Conservation (phyloP, 2,329 filamentous ascomycete genomes). For the Penicillium sp. region DNA sequence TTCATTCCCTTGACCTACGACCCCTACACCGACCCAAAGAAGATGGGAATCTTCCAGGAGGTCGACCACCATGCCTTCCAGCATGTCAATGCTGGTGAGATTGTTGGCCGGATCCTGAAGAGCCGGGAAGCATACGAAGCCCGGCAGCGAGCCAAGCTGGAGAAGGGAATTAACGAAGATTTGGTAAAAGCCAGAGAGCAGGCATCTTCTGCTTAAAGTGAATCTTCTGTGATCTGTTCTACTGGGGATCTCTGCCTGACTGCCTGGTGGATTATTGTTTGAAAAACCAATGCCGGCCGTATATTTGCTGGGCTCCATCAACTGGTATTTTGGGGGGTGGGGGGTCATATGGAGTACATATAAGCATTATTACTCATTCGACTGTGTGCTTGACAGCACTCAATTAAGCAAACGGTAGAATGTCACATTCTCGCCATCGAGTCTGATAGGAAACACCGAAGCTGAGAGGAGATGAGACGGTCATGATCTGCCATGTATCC, state of each 20-base stretch:
- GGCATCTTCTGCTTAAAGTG: slow-evolving; percentile 32
- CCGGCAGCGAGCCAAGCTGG: slow-evolving; percentile 83
- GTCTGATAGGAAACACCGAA: neutral
- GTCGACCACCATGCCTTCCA: slow-evolving; percentile 77
- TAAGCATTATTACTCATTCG: neutral
- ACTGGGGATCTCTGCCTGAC: neutral
- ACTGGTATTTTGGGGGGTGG: slow-evolving; percentile 11
- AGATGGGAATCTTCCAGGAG: slow-evolving; percentile 80
- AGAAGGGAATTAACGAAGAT: slow-evolving; percentile 78
- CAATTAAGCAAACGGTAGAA: neutral
- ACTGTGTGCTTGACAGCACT: neutral
- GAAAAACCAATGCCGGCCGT: slow-evolving; percentile 18
- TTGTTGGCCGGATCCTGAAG: slow-evolving; percentile 86
- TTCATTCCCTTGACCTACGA: slow-evolving; percentile 81
- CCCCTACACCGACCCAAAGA: slow-evolving; percentile 77
- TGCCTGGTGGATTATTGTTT: neutral
- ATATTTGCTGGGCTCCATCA: slow-evolving; percentile 21
- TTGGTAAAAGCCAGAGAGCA: slow-evolving; percentile 62
- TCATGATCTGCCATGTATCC: neutral
- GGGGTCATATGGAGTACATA: neutral
- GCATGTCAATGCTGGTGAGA: slow-evolving; percentile 87
- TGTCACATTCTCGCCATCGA: neutral
- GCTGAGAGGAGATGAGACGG: neutral
- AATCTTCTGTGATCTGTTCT: neutral
- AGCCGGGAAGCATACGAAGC: slow-evolving; percentile 88